phyloP scores from a whole-genome alignment of 1,284 basidiomycete genomes.

The Malassezia slooffiae region DNA sequence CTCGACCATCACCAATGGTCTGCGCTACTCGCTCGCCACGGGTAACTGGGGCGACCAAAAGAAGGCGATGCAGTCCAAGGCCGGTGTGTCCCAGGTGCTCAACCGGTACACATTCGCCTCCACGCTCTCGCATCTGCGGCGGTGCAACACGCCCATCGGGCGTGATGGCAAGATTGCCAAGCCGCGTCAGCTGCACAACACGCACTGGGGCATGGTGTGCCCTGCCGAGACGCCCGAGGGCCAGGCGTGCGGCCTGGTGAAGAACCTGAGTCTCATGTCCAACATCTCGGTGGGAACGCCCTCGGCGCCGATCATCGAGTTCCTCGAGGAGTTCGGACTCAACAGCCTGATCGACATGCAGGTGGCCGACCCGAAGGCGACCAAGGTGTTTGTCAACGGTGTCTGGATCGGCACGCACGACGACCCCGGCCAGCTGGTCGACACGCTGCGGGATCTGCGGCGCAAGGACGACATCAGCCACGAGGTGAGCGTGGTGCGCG shows the following conservation, averaged over 20 bases:
- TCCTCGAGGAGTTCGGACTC: slow-evolving; percentile 85
- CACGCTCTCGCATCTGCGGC: slow-evolving; percentile 90
- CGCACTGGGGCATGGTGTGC: slow-evolving; percentile 96
- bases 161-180: slow-evolving; percentile 99
- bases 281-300: slow-evolving; percentile 96
- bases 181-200: slow-evolving; percentile 96
- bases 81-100: slow-evolving; percentile 91
- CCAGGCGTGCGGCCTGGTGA: slow-evolving; percentile 96
- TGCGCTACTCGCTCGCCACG: slow-evolving; percentile 94
- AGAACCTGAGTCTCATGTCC: slow-evolving; percentile 94
- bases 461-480: slow-evolving; percentile 89
- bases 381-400: slow-evolving; percentile 98
- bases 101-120: slow-evolving; percentile 98
- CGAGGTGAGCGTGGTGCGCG: slow-evolving; percentile 91
- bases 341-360: slow-evolving; percentile 41
- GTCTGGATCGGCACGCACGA: slow-evolving; percentile 99
- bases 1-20: slow-evolving; percentile 93
- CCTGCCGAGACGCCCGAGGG: slow-evolving; percentile 99
- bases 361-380: slow-evolving; percentile 48
- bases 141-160: slow-evolving; percentile 94
- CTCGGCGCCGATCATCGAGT: slow-evolving; percentile 92
- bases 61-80: slow-evolving; percentile 92
- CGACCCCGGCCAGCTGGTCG: slow-evolving; percentile 79
- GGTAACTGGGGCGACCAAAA: slow-evolving; percentile 99
- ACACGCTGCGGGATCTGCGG: slow-evolving; percentile 81